Base-by-base conservation (phyloP, 2,329 filamentous ascomycete genomes). In the Colletotrichum australisinense region DNA sequence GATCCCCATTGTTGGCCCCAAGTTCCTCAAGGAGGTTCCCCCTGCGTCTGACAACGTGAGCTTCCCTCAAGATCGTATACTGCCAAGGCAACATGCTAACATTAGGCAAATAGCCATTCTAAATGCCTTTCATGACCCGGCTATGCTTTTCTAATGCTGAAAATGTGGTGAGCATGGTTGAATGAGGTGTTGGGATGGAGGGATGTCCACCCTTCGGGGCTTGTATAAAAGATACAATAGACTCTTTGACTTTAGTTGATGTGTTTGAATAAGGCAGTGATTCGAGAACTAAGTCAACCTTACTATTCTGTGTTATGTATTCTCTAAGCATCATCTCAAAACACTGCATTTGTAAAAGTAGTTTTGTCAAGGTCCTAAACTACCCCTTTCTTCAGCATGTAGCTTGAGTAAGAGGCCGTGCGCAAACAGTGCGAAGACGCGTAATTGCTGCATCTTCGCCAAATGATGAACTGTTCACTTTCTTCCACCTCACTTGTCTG, bases 11-110 rank as follows among this genome's bases (percentile, higher is more conserved):
- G 75, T 92, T 73, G 86, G 86, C 76, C 74, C 78, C 62, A 83
- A 85, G 82, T 92, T 87, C 81, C 77, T 85, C 78, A 86, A 88
- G 80, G 84, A 90, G 79, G 78, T 89, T 76, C 87, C 89, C 77
- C 84, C 90, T 11, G 42, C 42, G 73, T 88, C 90, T 73, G 90
- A 92, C 84, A 92, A 91, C 84, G 90, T 92, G 78, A 85, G 89
- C 86, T 12, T 30, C 22, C 6, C 16, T 35, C 30, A 22, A 1
- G 30, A 14, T 8, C 30, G 19, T 42, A 14, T 24, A 19, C 9
- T 30, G 3, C 2, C 7, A n/a, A 16, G 6, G 9, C 14, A 11
- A 3, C 1, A 26, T 63, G 58, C 69, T 68, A 56, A 63, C 22
- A 19, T 22, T 6, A 9, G 3, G 8, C 6, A 35, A 14, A 12